A percentile compares a stretch with the other conserved stretches of the same genome.
phyloP scores from a whole-genome alignment of 139 green algal genomes.

The Chlorella sp. region DNA sequence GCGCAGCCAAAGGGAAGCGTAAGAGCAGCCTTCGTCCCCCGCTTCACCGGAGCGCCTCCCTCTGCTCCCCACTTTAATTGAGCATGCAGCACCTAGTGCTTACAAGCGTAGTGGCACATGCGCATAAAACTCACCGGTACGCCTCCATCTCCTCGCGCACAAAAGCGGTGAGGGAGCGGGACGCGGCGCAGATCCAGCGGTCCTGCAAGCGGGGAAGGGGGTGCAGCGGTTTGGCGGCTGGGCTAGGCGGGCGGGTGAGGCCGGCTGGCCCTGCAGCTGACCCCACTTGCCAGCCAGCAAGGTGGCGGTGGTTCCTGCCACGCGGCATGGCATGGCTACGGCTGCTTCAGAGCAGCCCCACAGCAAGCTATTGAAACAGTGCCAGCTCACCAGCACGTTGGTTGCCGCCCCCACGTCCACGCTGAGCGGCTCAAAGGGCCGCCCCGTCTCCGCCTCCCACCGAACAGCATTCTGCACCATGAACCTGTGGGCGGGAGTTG shows the following conservation, averaged over 20 bases:
- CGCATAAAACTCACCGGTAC: slow-evolving; percentile 62
- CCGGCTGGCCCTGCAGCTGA: too few species aligned
- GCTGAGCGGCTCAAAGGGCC: slow-evolving; percentile 60
- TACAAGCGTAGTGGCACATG: too few species aligned
- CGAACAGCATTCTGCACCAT: slow-evolving; percentile 89
- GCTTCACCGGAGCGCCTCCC: too few species aligned
- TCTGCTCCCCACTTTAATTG: too few species aligned
- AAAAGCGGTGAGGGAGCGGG: slow-evolving; percentile 80
- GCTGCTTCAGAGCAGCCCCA: too few species aligned
- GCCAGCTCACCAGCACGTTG: slow-evolving; percentile 77
- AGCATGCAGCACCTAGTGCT: too few species aligned
- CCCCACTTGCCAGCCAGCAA: too few species aligned
- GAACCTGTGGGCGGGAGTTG: slow-evolving; percentile 58
- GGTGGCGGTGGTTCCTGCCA: too few species aligned
- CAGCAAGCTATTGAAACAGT: background rate
- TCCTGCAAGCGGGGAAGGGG: slow-evolving; percentile 44
- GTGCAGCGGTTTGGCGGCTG: background rate
- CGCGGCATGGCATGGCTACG: too few species aligned
- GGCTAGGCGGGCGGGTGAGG: too few species aligned
- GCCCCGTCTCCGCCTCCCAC: slow-evolving; percentile 68
- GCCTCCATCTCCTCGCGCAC: slow-evolving; percentile 93
- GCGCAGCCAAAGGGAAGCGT: too few species aligned
- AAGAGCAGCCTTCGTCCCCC: too few species aligned
- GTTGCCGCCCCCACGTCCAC: slow-evolving; percentile 38
- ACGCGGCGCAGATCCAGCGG: slow-evolving; percentile 88